Evolutionary conservation across 1,284 basidiomycete genomes (phyloP), one percentile per base, ranked within the genome.

Genomic region (Tilletia indica): DNA sequence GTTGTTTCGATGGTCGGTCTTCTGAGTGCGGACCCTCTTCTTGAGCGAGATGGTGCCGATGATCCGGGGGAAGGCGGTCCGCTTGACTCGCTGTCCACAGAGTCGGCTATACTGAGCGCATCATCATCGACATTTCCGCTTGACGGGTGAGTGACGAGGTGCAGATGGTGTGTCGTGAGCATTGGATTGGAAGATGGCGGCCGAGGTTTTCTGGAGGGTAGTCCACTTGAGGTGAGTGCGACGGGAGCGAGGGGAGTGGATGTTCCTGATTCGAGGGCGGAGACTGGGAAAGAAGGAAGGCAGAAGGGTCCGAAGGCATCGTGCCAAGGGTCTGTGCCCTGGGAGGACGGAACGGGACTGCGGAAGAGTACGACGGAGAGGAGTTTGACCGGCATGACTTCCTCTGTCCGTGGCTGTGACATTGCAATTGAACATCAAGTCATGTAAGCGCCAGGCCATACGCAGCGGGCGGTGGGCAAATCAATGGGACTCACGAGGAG

Each of bases 321-420:
- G 63, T 83, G 82, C 49, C 82, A 83, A 1, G 82, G 78, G 71
- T 83, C 82, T 9, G 82, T 83, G 63, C 82, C 82, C 45, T 79
- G 74, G n/a, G 72, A 67, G 67, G 80, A 73, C 34, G 81, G 73
- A 9, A 82, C 75, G 5, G 82, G 81, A 38, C 79, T 78, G 61
- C 82, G 76, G 42, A 83, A 69, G 25, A 83, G 76, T 39, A 83
- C 72, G 14, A 82, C 71, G 5, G 78, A 76, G 38, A 77, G 68
- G 0, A 76, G 74, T 36, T 64, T 64, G 61, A 64, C 9, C 19
- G 36, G 34, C 61, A 64, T 64, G 11, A 14, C 58, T 63, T 63
- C 19, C n/a, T 34, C 11, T 9, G 8, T 34, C 34, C 34, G 11
- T 42, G 39, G 25, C 25, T 31, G 25, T 31, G 25, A 31, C 25